A percentile compares a stretch with the other conserved stretches of the same genome.
These are phyloP conservation scores for Schizophyllum amplum DNA, from an alignment of 1,284 basidiomycete species.

Conservation along the genomic window DNA sequence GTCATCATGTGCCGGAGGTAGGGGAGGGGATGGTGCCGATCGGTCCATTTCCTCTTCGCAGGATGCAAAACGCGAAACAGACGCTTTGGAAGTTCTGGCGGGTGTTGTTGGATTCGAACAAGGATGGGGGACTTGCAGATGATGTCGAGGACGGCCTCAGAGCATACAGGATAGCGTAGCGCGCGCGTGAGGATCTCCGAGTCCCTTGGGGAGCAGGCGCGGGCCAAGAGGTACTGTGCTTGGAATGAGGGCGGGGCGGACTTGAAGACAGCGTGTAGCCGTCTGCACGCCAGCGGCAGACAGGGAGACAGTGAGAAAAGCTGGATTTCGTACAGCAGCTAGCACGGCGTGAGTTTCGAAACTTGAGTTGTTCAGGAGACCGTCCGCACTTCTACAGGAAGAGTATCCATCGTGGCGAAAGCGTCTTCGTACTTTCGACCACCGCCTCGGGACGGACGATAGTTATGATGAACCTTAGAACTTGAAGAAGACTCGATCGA, in stretches of 20 bases:
- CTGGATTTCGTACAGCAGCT: conserved; percentile 74
- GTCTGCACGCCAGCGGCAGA: conserved; percentile 48
- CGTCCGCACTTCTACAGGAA: neutral
- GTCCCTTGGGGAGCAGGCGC: conserved; percentile 15
- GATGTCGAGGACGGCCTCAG: conserved; percentile 41
- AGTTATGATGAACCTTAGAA: neutral
- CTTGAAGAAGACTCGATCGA: no score
- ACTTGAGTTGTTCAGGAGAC: neutral
- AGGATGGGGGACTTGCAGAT: conserved; percentile 25
- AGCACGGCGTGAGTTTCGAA: conserved; percentile 3
- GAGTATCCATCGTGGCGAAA: neutral
- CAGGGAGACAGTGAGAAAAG: conserved; percentile 50
- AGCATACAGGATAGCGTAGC: conserved; percentile 62
- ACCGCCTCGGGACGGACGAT: neutral
- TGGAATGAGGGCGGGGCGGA: conserved; percentile 42
- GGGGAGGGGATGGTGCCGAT: conserved; percentile 47
- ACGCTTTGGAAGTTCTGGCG: conserved; percentile 46
- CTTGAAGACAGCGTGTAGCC: conserved; percentile 44
- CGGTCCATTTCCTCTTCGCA: conserved; percentile 27
- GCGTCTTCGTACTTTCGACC: no score
- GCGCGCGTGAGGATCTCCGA: conserved; percentile 36
- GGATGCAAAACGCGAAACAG: conserved; percentile 48
- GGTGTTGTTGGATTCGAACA: neutral
- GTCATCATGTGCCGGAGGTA: conserved; percentile 51
- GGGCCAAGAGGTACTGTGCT: conserved; percentile 50